These are phyloP conservation scores for Neurospora africana DNA, from an alignment of 495 filamentous ascomycete genomes.

Conservation along the genomic window DNA sequence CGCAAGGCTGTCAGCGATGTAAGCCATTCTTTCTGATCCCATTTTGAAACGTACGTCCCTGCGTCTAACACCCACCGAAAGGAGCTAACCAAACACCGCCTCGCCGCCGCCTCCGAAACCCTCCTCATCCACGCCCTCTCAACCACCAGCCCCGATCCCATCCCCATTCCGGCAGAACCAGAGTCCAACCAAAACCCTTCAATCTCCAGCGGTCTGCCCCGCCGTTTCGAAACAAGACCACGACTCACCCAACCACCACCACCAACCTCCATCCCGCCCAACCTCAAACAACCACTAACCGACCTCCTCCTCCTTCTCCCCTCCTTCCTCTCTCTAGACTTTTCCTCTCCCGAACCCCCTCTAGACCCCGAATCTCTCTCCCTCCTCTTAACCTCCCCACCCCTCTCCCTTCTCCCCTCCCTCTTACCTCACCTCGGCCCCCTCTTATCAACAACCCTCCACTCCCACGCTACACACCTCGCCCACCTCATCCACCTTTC, in stretches of 20 bases:
- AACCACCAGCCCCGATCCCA: neutral
- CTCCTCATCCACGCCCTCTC: conserved; percentile 32
- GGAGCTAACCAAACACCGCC: conserved; percentile 32
- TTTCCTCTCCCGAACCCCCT: neutral
- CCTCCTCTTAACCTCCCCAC: neutral
- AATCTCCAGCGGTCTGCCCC: neutral
- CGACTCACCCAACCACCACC: neutral
- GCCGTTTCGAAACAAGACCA: neutral
- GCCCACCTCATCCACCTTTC: neutral
- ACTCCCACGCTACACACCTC: neutral
- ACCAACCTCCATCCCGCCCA: neutral
- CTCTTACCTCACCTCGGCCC: neutral
- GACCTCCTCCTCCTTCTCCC: neutral
- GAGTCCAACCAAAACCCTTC: neutral
- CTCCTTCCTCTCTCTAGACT: neutral
- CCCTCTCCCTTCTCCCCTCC: neutral
- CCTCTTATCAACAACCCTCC: neutral
- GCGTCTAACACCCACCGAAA: conserved; percentile 6
- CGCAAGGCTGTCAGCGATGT: conserved; percentile 45
- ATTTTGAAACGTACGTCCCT: neutral
- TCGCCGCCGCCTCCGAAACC: conserved; percentile 28
- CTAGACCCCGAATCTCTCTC: neutral
- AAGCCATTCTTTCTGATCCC: neutral
- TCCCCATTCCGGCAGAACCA: neutral
- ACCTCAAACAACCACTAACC: neutral